Base-by-base conservation (phyloP, 2,329 filamentous ascomycete species). In the Lachnellula subtilissima region DNA sequence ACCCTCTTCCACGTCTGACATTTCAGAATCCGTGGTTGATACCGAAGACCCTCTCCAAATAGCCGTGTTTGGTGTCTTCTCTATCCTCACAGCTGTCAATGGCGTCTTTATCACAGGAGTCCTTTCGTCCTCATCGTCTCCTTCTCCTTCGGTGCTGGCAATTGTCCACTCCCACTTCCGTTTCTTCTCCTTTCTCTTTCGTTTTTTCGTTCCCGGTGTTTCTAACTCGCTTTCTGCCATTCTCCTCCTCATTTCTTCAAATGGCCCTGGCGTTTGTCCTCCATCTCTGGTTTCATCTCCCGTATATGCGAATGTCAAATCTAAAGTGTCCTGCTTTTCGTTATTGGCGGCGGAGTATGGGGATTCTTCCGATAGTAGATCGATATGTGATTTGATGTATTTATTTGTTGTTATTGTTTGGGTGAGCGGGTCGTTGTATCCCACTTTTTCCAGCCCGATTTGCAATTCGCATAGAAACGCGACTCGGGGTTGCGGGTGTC, bases 131-230 rank as follows among this genome's bases (percentile, higher is more conserved):
- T 70, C 71, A 1, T 81, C 79, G 56, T 78, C 76, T 2, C 78
- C 81, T 42, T 65, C 65, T 2, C 78, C 81, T 42, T 65, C 65
- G 1, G 58, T 56, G 15, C 43, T 62, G 15, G 55, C 59, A 46
- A 87, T 85, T 1, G 84, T 86, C 84, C 84, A 86, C 37, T 84
- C 80, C 84, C 83, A 86, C 45, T 78, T 78, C 12, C 83, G 74
- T 70, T 81, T 84, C 76, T 83, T 85, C 61, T 86, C 83, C 65
- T 74, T 65, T 35, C 72, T 71, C 67, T 77, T 82, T 9, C 77
- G 74, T 67, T 83, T 84, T n/a, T 77, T 75, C 5, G 59, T 50
- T 2, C 36, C 63, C 0, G 66, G 62, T 15, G 65, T 68, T 50
- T 64, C 63, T 52, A 66, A 52, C 8, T 63, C 66, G 43, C 63